Evolutionary conservation across 2,329 filamentous ascomycete species (phyloP), one percentile per base, ranked within the genome.

Genomic region (Fusarium camptoceras): DNA sequence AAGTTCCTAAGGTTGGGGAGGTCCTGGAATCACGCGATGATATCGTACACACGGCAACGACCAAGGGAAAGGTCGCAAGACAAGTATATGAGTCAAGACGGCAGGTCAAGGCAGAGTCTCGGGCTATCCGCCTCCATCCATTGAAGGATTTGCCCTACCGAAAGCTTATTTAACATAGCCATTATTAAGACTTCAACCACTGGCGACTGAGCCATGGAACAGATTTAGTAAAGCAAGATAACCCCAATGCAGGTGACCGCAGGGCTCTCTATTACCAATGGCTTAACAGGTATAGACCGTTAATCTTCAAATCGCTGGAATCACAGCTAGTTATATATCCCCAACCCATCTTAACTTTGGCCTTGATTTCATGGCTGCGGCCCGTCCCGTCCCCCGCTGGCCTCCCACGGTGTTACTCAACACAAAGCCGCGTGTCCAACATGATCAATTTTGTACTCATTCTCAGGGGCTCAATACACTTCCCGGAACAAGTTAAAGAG

Each of bases 371-470:
- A 47, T 56, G 41, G 58, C 30, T 42, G 30, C 68, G 68, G 68
- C 59, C 60, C 68, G 64, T 47, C 56, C 64, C 68, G 60, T 27
- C 46, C 28, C 34, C 30, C 37, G 37, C 48, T 37, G 30, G 18
- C 18, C 34, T 46, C 9, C 25, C 30, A 58, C 37, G 34, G 37
- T 20, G 41, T 53, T 54, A 46, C 34, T 63, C 53, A 53, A 49
- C 54, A 64, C 39, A 48, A 39, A 27, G 10, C 54, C 37, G 41
- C 25, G 39, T 70, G 57, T 71, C 68, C 68, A 71, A 71, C 68
- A 63, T 66, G 54, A 55, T 72, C 56, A 51, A 70, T 60, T 60
- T 67, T 63, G 55, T 44, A 47, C 64, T 66, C 51, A 27, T 70
- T 66, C 56, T 55, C 30, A 39, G 55, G 47, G 25, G 56, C 50